A percentile compares a stretch with the other conserved stretches of the same genome.
These are phyloP conservation scores for Heritiera fomes DNA, from an alignment of 345 rosid species.

Conservation along the genomic window DNA sequence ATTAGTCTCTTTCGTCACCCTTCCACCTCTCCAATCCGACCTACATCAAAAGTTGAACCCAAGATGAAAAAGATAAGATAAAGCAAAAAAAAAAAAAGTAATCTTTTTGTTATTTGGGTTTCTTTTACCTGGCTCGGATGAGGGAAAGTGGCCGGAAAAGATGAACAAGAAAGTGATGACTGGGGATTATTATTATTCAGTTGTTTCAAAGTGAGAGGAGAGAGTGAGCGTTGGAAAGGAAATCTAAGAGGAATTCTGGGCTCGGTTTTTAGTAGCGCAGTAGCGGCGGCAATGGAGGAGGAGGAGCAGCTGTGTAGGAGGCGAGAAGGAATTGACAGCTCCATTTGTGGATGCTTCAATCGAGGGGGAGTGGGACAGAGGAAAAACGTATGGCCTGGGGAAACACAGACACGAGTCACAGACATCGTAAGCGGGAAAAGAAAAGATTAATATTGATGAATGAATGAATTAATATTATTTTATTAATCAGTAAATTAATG, in stretches of 20 bases:
- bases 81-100: not conserved
- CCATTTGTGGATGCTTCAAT: constrained; percentile 25
- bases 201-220: constrained; percentile 15
- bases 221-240: constrained; percentile 7
- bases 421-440: too few relatives aligned
- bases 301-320: not conserved
- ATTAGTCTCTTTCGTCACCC: constrained; percentile 84
- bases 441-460: too few relatives aligned
- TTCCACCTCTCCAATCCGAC: constrained; percentile 76
- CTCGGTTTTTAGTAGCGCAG: not conserved
- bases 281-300: not conserved
- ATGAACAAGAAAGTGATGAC: constrained; percentile 24
- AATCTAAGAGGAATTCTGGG: constrained; percentile 6
- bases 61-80: not conserved
- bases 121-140: constrained; percentile 31
- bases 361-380: not conserved
- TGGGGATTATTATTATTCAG: constrained; percentile 24
- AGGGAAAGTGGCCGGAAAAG: constrained; percentile 27
- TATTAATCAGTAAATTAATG: too few relatives aligned
- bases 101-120: not conserved
- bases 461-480: too few relatives aligned
- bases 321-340: constrained; percentile 31
- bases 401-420: not conserved
- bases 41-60: constrained; percentile 19
- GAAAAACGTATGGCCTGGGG: not conserved